Percentiles rank a stretch among this genome's conserved stretches.
phyloP scores from a whole-genome alignment of 768 basidiomycete species.

The Leccinum arenicola region DNA sequence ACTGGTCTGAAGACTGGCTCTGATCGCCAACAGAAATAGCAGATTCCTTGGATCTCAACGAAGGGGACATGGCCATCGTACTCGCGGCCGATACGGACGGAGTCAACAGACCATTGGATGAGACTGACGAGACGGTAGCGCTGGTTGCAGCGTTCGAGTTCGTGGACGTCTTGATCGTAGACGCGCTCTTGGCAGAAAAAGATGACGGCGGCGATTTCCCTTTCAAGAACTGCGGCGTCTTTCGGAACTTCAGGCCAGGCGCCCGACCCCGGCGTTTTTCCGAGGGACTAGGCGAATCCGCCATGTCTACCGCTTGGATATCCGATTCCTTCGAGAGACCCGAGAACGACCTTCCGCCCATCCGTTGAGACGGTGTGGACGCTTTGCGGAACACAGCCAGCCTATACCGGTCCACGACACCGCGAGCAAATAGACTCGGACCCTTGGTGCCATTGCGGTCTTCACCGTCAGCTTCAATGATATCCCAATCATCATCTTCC shows the following conservation, averaged over 20 bases:
- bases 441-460: slow-evolving; percentile 80
- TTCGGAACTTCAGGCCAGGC: slow-evolving; percentile 68
- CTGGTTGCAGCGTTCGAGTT: slow-evolving; percentile 43
- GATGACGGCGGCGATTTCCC: slow-evolving; percentile 60
- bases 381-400: slow-evolving; percentile 83
- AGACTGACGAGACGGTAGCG: slow-evolving; percentile 34
- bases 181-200: slow-evolving; percentile 31
- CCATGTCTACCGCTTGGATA: slow-evolving; percentile 34
- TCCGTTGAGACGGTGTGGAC: slow-evolving; percentile 57
- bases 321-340: slow-evolving; percentile 58
- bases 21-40: slow-evolving; percentile 68
- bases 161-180: slow-evolving; percentile 36
- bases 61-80: slow-evolving; percentile 51
- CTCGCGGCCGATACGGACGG: slow-evolving; percentile 60
- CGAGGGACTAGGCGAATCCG: slow-evolving; percentile 45
- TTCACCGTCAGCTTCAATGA: slow-evolving; percentile 81
- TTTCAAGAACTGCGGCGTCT: slow-evolving; percentile 70
- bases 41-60: slow-evolving; percentile 79
- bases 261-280: slow-evolving; percentile 66
- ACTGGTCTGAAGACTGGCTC: slow-evolving; percentile 71
- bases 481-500: slow-evolving; percentile 90
- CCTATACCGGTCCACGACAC: slow-evolving; percentile 84
- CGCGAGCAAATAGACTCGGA: slow-evolving; percentile 83
- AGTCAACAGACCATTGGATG: slow-evolving; percentile 52
- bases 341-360: slow-evolving; percentile 49